Evolutionary conservation across 352 stramenopile genomes (phyloP).

Genomic region (Globisporangium acanthophoron): DNA sequence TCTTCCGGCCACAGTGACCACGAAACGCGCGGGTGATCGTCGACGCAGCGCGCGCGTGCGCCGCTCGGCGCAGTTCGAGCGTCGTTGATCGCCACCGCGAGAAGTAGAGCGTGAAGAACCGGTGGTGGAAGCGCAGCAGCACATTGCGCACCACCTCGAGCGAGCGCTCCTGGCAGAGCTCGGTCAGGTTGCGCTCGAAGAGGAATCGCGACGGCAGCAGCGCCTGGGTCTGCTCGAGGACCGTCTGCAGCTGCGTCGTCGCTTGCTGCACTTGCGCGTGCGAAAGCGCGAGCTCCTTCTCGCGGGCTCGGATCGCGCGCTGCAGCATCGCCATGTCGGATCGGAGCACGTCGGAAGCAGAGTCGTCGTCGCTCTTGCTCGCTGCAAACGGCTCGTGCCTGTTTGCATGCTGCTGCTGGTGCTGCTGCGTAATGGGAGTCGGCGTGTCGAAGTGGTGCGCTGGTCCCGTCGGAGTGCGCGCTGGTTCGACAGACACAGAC

Average conservation of each 20-base stretch:
- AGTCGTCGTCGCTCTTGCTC: neutral
- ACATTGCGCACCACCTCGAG: conserved; percentile 36
- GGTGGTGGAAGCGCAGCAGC: conserved; percentile 41
- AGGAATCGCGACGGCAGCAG: conserved; percentile 47
- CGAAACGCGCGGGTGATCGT: conserved; percentile 37
- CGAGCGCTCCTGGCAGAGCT: conserved; percentile 33
- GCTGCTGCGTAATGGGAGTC: neutral
- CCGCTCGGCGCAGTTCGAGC: conserved; percentile 16
- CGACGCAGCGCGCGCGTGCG: conserved; percentile 23
- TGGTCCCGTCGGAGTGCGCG: neutral
- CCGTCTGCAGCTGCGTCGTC: conserved; percentile 17
- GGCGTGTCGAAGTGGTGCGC: neutral
- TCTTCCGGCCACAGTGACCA: conserved; percentile 25
- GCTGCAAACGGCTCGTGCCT: neutral
- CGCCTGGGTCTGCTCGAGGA: conserved; percentile 26
- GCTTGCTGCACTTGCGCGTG: conserved; percentile 15
- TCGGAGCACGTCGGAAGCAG: neutral
- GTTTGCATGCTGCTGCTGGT: neutral
- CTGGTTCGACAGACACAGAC: neutral
- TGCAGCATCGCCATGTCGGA: conserved; percentile 17
- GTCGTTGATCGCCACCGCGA: conserved; percentile 23
- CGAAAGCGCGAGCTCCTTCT: conserved; percentile 20
- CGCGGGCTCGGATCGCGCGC: conserved; percentile 12
- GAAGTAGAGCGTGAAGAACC: conserved; percentile 49
- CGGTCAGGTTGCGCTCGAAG: conserved; percentile 49